These are phyloP conservation scores for Pseudozyma sp. DNA, from an alignment of 1,284 basidiomycete species.

Conservation along the genomic window DNA sequence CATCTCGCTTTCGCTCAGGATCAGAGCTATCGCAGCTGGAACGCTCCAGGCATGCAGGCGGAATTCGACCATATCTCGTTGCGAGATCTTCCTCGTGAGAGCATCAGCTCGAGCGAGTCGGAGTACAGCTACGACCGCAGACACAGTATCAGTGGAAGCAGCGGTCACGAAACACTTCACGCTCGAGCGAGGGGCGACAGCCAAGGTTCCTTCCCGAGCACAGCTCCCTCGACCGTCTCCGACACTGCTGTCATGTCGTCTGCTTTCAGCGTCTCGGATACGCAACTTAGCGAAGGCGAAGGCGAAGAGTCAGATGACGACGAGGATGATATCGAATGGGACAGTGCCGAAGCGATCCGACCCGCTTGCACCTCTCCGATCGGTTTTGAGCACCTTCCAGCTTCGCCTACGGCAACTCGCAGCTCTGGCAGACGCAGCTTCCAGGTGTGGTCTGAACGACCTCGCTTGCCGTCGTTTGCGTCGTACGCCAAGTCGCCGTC, in stretches of 20 bases:
- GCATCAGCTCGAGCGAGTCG: slow-evolving; percentile 18
- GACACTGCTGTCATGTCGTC: slow-evolving; percentile 9
- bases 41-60: background rate
- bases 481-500: slow-evolving; percentile 5
- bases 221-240: slow-evolving; percentile 12
- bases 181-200: slow-evolving; percentile 6
- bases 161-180: slow-evolving; percentile 7
- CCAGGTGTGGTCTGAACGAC: background rate
- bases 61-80: background rate
- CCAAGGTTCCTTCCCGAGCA: slow-evolving; percentile 10
- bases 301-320: slow-evolving; percentile 1
- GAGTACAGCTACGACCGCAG: slow-evolving; percentile 19
- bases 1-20: slow-evolving; percentile 2
- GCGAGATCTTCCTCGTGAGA: slow-evolving; percentile 19
- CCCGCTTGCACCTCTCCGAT: slow-evolving; percentile 1
- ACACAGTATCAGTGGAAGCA: slow-evolving; percentile 24
- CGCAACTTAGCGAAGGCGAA: background rate
- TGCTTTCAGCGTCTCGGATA: slow-evolving; percentile 4
- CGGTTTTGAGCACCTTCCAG: background rate
- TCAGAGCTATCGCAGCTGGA: background rate
- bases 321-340: slow-evolving; percentile 31
- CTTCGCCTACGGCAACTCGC: background rate
- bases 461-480: slow-evolving; percentile 4
- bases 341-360: background rate
- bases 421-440: background rate